Percentiles rank a stretch among this genome's conserved stretches.
phyloP scores from a whole-genome alignment of 306 rosid genomes.

The Vicia villosa region DNA sequence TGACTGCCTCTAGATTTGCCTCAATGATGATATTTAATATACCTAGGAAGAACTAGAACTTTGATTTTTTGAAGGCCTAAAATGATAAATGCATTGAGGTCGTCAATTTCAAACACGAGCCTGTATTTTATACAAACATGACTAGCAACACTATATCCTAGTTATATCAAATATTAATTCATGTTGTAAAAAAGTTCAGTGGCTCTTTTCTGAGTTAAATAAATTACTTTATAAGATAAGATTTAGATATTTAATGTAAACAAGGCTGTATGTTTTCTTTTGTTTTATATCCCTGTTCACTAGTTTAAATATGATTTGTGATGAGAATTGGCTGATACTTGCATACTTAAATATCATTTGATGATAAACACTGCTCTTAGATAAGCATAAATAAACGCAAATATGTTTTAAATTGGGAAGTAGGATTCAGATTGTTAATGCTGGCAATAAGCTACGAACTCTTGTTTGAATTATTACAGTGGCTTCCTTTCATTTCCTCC shows the following conservation, averaged over 20 bases:
- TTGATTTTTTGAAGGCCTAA: neutral
- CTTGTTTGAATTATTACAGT: conserved; percentile 11
- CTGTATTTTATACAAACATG: conserved; percentile 16
- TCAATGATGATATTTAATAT: conserved; percentile 11
- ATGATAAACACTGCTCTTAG: conserved; percentile 22
- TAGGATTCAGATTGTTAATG: conserved; percentile 17
- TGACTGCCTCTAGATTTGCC: conserved; percentile 21
- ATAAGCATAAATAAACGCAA: neutral
- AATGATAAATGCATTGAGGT: neutral
- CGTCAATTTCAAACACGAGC: neutral
- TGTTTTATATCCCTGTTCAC: neutral
- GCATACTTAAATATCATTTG: conserved; percentile 25
- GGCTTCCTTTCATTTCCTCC: conserved; percentile 12
- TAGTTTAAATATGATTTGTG: conserved; percentile 23
- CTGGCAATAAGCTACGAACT: conserved; percentile 23
- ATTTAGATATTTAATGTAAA: conserved; percentile 9
- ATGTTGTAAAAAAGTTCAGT: neutral
- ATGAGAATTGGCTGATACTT: conserved; percentile 4
- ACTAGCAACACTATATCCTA: conserved; percentile 7
- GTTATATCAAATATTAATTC: neutral
- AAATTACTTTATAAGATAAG: neutral
- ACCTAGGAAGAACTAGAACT: conserved; percentile 1
- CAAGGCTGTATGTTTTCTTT: conserved; percentile 23
- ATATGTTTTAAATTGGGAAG: conserved; percentile 17
- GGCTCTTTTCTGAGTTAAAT: neutral